A percentile compares a stretch with the other conserved stretches of the same genome.
These are phyloP conservation scores for Ceratobasidium sp. DNA, from an alignment of 1,284 basidiomycete species.

Conservation along the genomic window DNA sequence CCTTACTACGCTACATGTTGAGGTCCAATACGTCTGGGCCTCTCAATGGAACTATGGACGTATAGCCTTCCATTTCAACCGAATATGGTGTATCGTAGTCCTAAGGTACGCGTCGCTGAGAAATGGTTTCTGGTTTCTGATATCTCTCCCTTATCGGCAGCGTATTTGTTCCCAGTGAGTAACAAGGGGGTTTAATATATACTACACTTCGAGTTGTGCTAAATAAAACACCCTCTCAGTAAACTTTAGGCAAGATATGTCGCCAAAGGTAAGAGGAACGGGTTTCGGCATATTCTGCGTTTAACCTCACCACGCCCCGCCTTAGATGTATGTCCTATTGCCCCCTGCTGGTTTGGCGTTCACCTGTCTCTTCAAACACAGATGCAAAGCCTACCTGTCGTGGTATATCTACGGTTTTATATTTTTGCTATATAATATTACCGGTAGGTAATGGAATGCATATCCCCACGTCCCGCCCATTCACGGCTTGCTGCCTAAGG, in stretches of 20 bases:
- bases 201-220: no score
- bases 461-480: background rate
- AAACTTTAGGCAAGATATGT: no score
- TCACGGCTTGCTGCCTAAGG: background rate
- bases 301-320: background rate
- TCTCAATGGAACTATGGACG: constrained; percentile 26
- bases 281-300: no score
- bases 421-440: constrained; percentile 26
- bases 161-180: no score
- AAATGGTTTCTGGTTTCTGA: no score
- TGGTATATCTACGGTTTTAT: constrained; percentile 20
- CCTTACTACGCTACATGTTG: constrained; percentile 8
- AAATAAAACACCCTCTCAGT: no score
- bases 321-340: constrained; percentile 4
- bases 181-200: no score
- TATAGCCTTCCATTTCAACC: constrained; percentile 37
- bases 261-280: no score
- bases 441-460: no score
- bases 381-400: background rate
- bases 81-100: constrained; percentile 12
- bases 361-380: no score
- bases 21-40: constrained; percentile 30
- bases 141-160: no score
- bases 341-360: background rate
- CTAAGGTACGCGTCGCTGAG: background rate